A percentile compares a stretch with the other conserved stretches of the same genome.
phyloP scores from a whole-genome alignment of 345 rosid genomes.

The Hibiscus mutabilis region DNA sequence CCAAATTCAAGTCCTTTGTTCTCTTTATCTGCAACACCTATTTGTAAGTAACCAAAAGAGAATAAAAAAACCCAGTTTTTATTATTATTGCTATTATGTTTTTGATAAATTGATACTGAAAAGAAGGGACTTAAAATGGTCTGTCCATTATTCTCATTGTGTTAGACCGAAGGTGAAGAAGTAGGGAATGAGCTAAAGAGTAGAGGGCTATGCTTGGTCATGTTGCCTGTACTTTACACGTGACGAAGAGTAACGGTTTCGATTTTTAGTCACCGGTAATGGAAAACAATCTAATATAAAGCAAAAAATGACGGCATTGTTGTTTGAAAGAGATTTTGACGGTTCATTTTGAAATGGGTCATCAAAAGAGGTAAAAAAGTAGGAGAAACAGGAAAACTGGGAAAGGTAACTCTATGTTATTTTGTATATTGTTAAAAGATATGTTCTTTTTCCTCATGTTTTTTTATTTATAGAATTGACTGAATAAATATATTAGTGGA shows the following conservation, averaged over 20 bases:
- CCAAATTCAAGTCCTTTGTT: conserved; percentile 78
- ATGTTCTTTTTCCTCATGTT: not conserved
- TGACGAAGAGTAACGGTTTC: conserved; percentile 64
- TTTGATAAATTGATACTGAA: not conserved
- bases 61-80: not conserved
- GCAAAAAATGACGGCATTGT: not conserved
- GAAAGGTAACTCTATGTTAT: not conserved
- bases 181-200: conserved; percentile 45
- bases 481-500: not conserved
- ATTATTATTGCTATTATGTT: not conserved
- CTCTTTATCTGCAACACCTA: conserved; percentile 64
- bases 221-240: conserved; percentile 50
- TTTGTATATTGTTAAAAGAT: too few relatives aligned
- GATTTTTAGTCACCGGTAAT: conserved; percentile 83
- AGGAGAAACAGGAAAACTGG: not conserved
- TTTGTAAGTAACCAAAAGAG: conserved; percentile 21
- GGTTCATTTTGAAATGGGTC: not conserved
- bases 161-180: conserved; percentile 33
- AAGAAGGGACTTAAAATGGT: not conserved
- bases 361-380: not conserved
- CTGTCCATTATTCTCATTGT: not conserved
- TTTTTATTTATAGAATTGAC: not conserved
- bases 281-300: conserved; percentile 22
- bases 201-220: conserved; percentile 80
- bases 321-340: conserved; percentile 2